Evolutionary conservation across 2,329 filamentous ascomycete species (phyloP), one percentile per base, ranked within the genome.

Genomic region (Geosmithia putterillii): DNA sequence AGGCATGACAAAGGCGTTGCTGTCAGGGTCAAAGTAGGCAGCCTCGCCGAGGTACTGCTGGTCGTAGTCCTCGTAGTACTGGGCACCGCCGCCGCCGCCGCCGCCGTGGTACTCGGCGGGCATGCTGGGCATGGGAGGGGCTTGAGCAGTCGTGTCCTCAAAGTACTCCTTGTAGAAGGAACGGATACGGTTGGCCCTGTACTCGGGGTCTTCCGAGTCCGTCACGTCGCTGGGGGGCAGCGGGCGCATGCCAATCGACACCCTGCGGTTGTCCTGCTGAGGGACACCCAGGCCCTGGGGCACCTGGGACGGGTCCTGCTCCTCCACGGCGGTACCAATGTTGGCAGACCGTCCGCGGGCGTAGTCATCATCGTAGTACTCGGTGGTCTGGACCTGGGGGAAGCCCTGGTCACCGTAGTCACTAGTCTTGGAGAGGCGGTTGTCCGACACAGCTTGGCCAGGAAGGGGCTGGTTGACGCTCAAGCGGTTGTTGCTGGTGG

Each of bases 161-260:
- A 98, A 98, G 67, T 98, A 98, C 59, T 98, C 92, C 68, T 95
- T 95, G 70, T 98, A 98, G 69, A 98, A 98, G 4, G 92, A 98
- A 60, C 92, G 79, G 52, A 98, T 98, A 46, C 92, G 81, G 69
- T 95, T 96, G 50, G 92, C 92, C 54, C 92, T 80, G 56, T 90
- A 81, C 61, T 96, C 92, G 0, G 92, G 88, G 58, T 95, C 90
- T 57, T 96, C 92, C 3, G 81, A 77, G 38, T 82, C 78, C 23
- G 71, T 73, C 44, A 86, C 79, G 50, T 94, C 85, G 55, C 89
- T 81, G 32, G 88, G 86, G 5, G 92, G 92, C 48, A 98, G 72
- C 19, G 92, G 92, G 15, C 92, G 83, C 61, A 94, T 74, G 22
- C 79, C 79, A 39, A 83, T 74, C 1, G 80, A 84, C n/a, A 83